Evolutionary conservation across 208 protist genomes (phyloP), one percentile per base, ranked within the genome.

Genomic region (Balamuthia mandrillaris): DNA sequence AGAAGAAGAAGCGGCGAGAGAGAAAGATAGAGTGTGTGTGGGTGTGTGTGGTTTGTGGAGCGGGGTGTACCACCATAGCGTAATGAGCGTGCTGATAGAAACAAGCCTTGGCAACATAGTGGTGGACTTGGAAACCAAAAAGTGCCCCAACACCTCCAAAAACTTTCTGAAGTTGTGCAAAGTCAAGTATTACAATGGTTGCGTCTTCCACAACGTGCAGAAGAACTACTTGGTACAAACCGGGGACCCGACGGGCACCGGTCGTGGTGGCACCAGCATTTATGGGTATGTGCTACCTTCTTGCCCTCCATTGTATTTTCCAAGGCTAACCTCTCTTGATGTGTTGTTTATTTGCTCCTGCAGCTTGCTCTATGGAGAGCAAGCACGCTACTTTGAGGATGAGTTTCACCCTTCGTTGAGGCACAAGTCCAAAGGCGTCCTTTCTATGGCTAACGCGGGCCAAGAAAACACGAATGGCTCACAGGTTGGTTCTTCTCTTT

Each of bases 151-250:
- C 16, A 60, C 95, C 1, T 90, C 79, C 44, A 84, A 88, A 35
- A 98, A 98, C 77, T 98, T 98, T 70, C 81, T 98, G 29, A 97
- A 97, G 70, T 91, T 98, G 56, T 97, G 96, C 87, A 97, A 98
- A 88, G 85, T 97, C 41, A 97, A 98, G 89, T 98, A 98, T 87
- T 98, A 97, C 90, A 97, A 97, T 75, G 85, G 89, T 45, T 94
- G 86, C 65, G 27, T 96, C 29, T 96, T 98, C 81, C 88, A 95
- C 82, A 92, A 94, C 61, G 90, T 98, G 12, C 84, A 96, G 44
- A 90, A 94, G 47, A 91, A 96, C 74, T 95, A 92, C 77, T 74
- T 96, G 24, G 65, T 92, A 3, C 95, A 97, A 75, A 93, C 94
- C 12, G 95, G 95, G 37, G 93, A 97, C 66, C 93, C 92, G 21